Evolutionary conservation across 805 yeast genomes (phyloP).

Genomic region (Yarrowia bubula): DNA sequence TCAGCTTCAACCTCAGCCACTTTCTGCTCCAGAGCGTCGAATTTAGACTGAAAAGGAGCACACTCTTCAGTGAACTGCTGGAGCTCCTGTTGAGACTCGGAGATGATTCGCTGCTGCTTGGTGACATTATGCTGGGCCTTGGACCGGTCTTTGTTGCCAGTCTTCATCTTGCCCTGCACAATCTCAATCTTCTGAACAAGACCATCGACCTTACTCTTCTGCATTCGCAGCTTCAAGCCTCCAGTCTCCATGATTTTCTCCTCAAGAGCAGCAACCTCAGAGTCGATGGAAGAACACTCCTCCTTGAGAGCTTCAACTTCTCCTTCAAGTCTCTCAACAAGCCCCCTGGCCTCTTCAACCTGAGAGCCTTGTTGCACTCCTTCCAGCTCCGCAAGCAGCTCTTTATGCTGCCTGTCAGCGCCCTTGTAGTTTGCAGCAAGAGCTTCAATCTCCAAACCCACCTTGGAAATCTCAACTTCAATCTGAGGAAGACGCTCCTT

Average conservation of each 20-base stretch:
- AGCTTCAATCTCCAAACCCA: constrained; percentile 62
- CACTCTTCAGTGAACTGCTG: constrained; percentile 41
- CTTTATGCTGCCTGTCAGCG: constrained; percentile 46
- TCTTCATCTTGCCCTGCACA: constrained; percentile 53
- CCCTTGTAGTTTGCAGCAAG: constrained; percentile 53
- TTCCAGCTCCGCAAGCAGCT: constrained; percentile 31
- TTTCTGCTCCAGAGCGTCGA: constrained; percentile 31
- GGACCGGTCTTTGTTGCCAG: constrained; percentile 53
- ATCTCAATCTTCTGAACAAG: constrained; percentile 64
- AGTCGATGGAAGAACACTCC: constrained; percentile 56
- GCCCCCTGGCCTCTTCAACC: constrained; percentile 41
- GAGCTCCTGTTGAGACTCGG: constrained; percentile 50
- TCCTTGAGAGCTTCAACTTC: constrained; percentile 50
- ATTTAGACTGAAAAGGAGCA: constrained; percentile 42
- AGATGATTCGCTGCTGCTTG: constrained; percentile 51
- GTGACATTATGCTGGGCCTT: constrained; percentile 64
- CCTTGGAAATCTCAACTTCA: constrained; percentile 58
- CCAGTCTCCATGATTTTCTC: constrained; percentile 86
- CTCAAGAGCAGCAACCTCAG: constrained; percentile 59
- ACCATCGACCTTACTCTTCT: constrained; percentile 78
- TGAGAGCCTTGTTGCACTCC: constrained; percentile 36
- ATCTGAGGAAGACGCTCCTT: constrained; percentile 69
- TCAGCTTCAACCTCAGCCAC: constrained; percentile 30
- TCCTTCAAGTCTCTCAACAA: constrained; percentile 40
- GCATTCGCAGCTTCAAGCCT: constrained; percentile 77